These are phyloP conservation scores for Jamesozyma piceae DNA, from an alignment of 805 yeast genomes.

Conservation along the genomic window DNA sequence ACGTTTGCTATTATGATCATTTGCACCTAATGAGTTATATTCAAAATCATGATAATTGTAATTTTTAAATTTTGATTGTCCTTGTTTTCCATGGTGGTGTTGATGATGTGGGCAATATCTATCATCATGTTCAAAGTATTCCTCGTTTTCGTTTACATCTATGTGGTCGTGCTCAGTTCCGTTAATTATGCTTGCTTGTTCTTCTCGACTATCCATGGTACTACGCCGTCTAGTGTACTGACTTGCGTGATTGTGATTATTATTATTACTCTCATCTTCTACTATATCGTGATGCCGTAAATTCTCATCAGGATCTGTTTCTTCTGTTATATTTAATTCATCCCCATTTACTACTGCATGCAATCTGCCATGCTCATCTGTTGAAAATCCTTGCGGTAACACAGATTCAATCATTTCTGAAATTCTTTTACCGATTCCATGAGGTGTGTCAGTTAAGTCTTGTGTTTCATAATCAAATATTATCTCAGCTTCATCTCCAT, in stretches of 20 bases:
- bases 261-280: background rate
- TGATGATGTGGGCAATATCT: conserved; percentile 10
- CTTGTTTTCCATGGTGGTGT: conserved; percentile 3
- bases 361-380: conserved; percentile 19
- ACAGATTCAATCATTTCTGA: conserved; percentile 26
- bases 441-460: conserved; percentile 18
- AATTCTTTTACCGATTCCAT: conserved; percentile 21
- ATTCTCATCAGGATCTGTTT: background rate
- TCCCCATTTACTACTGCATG: conserved; percentile 23
- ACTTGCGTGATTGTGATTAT: background rate
- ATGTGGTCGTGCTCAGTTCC: background rate
- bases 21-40: conserved; percentile 2
- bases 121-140: conserved; percentile 5
- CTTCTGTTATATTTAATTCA: conserved; percentile 19
- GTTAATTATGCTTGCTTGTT: background rate
- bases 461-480: conserved; percentile 27
- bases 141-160: conserved; percentile 2
- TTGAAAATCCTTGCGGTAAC: conserved; percentile 22
- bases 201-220: conserved; percentile 1
- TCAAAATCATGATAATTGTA: conserved; percentile 15
- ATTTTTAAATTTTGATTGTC: conserved; percentile 7
- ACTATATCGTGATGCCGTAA: background rate
- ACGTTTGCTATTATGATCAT: conserved; percentile 2
- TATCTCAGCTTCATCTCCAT: conserved; percentile 24
- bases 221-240: background rate